Conservation (phyloP, 2,329 filamentous ascomycete species). For the Diaporthe longicolla region DNA sequence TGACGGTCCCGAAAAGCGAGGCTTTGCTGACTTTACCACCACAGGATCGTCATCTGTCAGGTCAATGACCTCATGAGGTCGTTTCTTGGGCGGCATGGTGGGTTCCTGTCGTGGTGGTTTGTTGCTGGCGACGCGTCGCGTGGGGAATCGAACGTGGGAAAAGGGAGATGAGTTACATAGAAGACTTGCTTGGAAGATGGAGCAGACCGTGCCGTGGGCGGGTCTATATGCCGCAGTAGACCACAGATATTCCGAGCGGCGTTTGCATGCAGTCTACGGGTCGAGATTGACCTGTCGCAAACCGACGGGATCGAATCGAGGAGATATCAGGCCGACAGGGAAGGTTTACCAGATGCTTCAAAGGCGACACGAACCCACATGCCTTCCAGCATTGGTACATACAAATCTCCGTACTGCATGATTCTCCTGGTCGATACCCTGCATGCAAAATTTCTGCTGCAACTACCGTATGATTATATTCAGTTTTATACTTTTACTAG, state of each 20-base stretch:
- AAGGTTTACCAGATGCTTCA: slow-evolving; percentile 11
- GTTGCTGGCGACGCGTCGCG: slow-evolving; percentile 18
- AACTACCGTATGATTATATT: not conserved
- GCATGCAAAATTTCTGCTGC: not conserved
- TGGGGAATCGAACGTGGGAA: not conserved
- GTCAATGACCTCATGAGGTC: slow-evolving; percentile 56
- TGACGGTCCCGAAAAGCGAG: slow-evolving; percentile 45
- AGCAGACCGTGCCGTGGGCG: not conserved
- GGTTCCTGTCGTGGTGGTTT: not conserved
- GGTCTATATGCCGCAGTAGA: not conserved
- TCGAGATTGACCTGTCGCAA: not conserved
- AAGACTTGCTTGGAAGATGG: not conserved
- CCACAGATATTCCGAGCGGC: not conserved
- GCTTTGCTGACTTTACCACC: slow-evolving; percentile 37
- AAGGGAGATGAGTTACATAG: not conserved
- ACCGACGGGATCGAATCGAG: not conserved
- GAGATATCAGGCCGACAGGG: not conserved
- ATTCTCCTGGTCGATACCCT: not conserved
- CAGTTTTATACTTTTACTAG: not conserved
- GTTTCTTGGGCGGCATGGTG: slow-evolving; percentile 51
- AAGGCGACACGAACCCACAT: slow-evolving; percentile 12
- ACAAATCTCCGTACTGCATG: not conserved
- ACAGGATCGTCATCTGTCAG: slow-evolving; percentile 56
- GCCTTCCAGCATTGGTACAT: not conserved
- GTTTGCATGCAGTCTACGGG: not conserved